Evolutionary conservation across 2,329 filamentous ascomycete species (phyloP).

Genomic region (Diplodia seriata): DNA sequence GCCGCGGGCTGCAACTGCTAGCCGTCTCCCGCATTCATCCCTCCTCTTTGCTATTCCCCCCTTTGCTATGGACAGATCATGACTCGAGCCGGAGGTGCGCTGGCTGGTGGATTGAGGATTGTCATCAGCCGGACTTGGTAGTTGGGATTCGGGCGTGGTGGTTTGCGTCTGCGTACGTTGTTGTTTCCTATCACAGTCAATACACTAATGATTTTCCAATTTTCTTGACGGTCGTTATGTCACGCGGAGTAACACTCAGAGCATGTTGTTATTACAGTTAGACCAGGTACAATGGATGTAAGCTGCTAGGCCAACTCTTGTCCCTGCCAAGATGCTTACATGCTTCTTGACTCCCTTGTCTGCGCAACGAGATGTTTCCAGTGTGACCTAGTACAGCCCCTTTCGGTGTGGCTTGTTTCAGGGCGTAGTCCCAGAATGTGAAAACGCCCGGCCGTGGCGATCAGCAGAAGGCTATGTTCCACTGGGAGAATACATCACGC

Average conservation of each 20-base stretch:
- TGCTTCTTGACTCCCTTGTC: neutral
- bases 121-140: slow-evolving; percentile 30
- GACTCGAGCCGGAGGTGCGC: slow-evolving; percentile 19
- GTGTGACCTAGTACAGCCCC: neutral
- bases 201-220: slow-evolving; percentile 33
- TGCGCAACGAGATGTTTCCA: neutral
- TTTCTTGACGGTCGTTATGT: slow-evolving; percentile 32
- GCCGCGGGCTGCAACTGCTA: slow-evolving; percentile 70
- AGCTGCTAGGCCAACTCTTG: slow-evolving; percentile 25
- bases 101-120: slow-evolving; percentile 6
- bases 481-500: neutral
- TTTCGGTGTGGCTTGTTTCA: neutral
- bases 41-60: slow-evolving; percentile 32
- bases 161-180: slow-evolving; percentile 31
- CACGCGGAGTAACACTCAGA: slow-evolving; percentile 27
- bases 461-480: slow-evolving; percentile 1
- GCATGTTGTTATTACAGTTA: slow-evolving; percentile 30
- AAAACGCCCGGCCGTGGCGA: slow-evolving; percentile 14
- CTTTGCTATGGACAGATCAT: slow-evolving; percentile 28
- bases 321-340: slow-evolving; percentile 5
- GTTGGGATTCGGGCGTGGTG: slow-evolving; percentile 33
- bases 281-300: slow-evolving; percentile 31
- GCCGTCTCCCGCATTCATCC: slow-evolving; percentile 34
- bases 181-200: slow-evolving; percentile 33
- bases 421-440: slow-evolving; percentile 13